A percentile compares a stretch with the other conserved stretches of the same genome.
phyloP scores from a whole-genome alignment of 352 stramenopile genomes.

The Thalassiosira sp. region DNA sequence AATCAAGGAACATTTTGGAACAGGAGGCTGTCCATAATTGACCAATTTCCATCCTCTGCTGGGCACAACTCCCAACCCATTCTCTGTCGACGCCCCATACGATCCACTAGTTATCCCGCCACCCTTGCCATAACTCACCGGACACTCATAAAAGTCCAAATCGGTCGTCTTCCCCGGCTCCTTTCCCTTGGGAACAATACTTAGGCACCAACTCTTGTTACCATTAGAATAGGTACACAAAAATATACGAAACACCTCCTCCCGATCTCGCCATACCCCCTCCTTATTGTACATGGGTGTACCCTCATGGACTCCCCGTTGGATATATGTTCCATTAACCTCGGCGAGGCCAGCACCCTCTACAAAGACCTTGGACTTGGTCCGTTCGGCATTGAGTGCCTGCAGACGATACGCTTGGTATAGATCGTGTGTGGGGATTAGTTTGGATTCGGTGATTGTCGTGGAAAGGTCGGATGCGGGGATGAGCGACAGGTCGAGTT shows the following conservation, averaged over 20 bases:
- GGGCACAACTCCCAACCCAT: slow-evolving; percentile 32
- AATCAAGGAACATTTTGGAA: slow-evolving; percentile 45
- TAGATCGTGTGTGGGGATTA: slow-evolving; percentile 35
- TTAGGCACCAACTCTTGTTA: slow-evolving; percentile 49
- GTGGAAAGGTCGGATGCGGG: slow-evolving; percentile 43
- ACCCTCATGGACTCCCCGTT: slow-evolving; percentile 46
- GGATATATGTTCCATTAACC: slow-evolving; percentile 51
- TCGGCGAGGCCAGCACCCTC: slow-evolving; percentile 41
- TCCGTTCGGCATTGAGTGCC: slow-evolving; percentile 44
- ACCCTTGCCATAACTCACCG: slow-evolving; percentile 44
- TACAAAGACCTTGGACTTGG: slow-evolving; percentile 47
- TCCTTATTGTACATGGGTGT: slow-evolving; percentile 55
- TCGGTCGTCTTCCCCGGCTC: slow-evolving; percentile 49
- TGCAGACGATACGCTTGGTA: slow-evolving; percentile 50
- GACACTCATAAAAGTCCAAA: slow-evolving; percentile 55
- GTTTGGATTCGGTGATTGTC: slow-evolving; percentile 38
- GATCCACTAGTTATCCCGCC: not conserved
- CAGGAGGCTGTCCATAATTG: slow-evolving; percentile 44
- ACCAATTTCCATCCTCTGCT: slow-evolving; percentile 44
- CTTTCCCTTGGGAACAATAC: slow-evolving; percentile 48
- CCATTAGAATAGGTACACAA: slow-evolving; percentile 56
- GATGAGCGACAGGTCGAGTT: slow-evolving; percentile 50
- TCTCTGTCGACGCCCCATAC: slow-evolving; percentile 21
- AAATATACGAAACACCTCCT: slow-evolving; percentile 52
- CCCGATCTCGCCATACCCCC: slow-evolving; percentile 42